A percentile compares a stretch with the other conserved stretches of the same genome.
Evolutionary conservation across 2,329 filamentous ascomycete genomes (phyloP).

Genomic region (Phyllosticta citrichinensis): DNA sequence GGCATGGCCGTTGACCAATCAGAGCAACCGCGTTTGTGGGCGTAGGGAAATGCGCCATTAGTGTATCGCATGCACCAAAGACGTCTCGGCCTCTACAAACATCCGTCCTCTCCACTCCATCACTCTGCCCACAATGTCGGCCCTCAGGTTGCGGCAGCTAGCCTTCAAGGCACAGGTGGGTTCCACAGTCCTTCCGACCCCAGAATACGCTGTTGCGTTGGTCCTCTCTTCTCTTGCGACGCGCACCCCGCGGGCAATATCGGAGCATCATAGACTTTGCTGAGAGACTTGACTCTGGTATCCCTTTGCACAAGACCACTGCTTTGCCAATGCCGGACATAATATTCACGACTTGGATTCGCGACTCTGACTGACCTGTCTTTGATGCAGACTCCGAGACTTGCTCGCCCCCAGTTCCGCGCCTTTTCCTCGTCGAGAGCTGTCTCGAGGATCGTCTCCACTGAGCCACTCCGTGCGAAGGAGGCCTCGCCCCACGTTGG

Average conservation of each 20-base stretch:
- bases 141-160: constrained; percentile 11
- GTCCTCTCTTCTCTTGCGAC: neutral
- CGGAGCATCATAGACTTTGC: neutral
- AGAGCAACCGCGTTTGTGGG: constrained; percentile 5
- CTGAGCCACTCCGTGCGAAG: constrained; percentile 79
- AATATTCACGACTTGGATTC: neutral
- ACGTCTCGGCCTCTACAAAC: constrained; percentile 4
- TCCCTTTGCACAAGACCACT: neutral
- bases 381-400: constrained; percentile 51
- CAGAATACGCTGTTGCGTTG: neutral
- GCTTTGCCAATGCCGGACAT: neutral
- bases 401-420: constrained; percentile 56
- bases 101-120: constrained; percentile 6
- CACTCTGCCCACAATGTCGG: constrained; percentile 6
- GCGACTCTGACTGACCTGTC: neutral
- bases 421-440: constrained; percentile 81
- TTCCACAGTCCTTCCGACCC: neutral
- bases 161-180: constrained; percentile 9
- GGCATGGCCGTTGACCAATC: constrained; percentile 9
- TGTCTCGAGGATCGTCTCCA: constrained; percentile 75
- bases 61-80: constrained; percentile 1
- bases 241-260: neutral
- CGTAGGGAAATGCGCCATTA: constrained; percentile 3
- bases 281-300: neutral
- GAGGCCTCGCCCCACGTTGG: constrained; percentile 81